Percentiles rank a stretch among this genome's conserved stretches.
Conservation (phyloP, 345 rosid species). For the Lepidium sativum region DNA sequence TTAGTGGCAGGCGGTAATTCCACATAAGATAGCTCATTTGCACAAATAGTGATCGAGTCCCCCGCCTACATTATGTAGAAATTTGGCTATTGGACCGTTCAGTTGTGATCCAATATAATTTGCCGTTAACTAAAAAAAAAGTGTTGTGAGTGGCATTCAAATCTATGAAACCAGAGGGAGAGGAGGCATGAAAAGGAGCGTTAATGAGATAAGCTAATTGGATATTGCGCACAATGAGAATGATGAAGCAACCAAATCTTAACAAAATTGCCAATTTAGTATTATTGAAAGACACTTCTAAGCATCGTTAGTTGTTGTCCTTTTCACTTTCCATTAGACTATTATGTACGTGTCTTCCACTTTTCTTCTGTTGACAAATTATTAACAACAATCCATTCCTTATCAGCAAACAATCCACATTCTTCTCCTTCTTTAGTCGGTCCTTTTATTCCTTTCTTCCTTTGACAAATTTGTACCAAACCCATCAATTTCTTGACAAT, state of each 20-base stretch:
- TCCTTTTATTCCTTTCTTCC: slow-evolving; percentile 1
- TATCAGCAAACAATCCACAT: slow-evolving; percentile 10
- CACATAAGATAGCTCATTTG: too few relatives aligned
- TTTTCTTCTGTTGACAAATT: slow-evolving; percentile 20
- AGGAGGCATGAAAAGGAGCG: neutral
- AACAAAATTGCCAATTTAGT: slow-evolving; percentile 13
- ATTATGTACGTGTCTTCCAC: slow-evolving; percentile 25
- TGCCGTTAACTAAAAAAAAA: too few relatives aligned
- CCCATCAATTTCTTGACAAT: neutral
- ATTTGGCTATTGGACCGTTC: too few relatives aligned
- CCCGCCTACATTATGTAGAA: too few relatives aligned
- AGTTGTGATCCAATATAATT: too few relatives aligned
- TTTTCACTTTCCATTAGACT: slow-evolving; percentile 21
- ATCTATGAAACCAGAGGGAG: neutral
- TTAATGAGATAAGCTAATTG: slow-evolving; percentile 1
- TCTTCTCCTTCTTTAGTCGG: neutral
- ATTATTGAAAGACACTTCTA: slow-evolving; percentile 15
- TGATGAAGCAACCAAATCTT: slow-evolving; percentile 14
- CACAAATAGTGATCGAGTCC: too few relatives aligned
- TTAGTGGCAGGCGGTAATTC: too few relatives aligned
- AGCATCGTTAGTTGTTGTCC: slow-evolving; percentile 18
- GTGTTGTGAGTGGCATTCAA: slow-evolving; percentile 20
- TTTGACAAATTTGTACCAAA: neutral
- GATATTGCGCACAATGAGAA: neutral
- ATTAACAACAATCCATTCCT: neutral